Evolutionary conservation across 495 filamentous ascomycete genomes (phyloP).

Genomic region (Lophium mytilinum): DNA sequence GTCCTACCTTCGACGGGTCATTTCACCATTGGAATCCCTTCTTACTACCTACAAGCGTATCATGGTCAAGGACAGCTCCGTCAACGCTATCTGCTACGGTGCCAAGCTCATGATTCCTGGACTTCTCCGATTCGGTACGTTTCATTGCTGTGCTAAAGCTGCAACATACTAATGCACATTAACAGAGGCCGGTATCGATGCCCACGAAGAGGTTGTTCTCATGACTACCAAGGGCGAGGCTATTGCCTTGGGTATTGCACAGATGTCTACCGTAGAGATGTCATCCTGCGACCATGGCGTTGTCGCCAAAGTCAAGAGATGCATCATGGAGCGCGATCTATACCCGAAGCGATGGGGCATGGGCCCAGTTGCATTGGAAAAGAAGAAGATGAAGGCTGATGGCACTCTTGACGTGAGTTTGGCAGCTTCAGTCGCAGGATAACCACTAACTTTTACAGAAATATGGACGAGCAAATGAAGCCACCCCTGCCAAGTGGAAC

Average conservation of each 20-base stretch:
- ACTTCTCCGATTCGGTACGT: conserved; percentile 74
- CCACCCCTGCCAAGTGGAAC: conserved; percentile 87
- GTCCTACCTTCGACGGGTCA: conserved; percentile 76
- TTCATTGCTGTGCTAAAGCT: neutral
- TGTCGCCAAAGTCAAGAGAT: conserved; percentile 94
- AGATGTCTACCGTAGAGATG: conserved; percentile 91
- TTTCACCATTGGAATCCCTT: conserved; percentile 82
- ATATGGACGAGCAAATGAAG: conserved; percentile 84
- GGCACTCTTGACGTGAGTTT: conserved; percentile 80
- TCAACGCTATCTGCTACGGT: conserved; percentile 95
- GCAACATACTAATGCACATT: conserved; percentile 11
- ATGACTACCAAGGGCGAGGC: conserved; percentile 99
- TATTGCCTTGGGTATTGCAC: conserved; percentile 87
- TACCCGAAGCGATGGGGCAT: conserved; percentile 94
- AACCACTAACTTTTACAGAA: conserved; percentile 42
- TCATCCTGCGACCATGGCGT: conserved; percentile 90
- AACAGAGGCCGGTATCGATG: conserved; percentile 73
- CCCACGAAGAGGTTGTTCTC: conserved; percentile 85
- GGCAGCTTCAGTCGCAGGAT: conserved; percentile 23
- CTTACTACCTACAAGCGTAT: conserved; percentile 89
- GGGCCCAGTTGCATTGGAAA: conserved; percentile 81
- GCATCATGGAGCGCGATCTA: conserved; percentile 97
- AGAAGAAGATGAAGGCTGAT: conserved; percentile 98
- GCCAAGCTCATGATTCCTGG: conserved; percentile 98
- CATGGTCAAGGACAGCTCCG: conserved; percentile 92